These are phyloP conservation scores for Lentinula guzmanii DNA, from an alignment of 768 basidiomycete genomes.

Conservation along the genomic window DNA sequence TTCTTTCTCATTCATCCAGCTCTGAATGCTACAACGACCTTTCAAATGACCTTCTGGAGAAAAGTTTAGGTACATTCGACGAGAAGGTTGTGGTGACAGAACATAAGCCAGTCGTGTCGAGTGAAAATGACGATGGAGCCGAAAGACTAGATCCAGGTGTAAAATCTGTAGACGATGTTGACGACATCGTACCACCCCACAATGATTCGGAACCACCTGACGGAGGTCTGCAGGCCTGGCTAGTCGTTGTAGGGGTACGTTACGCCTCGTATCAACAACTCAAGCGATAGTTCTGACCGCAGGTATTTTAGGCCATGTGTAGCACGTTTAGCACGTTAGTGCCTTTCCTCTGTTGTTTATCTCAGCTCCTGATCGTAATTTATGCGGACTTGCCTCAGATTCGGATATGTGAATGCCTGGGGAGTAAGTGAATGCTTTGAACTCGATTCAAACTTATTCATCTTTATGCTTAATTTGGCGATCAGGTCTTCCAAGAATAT, in stretches of 20 bases:
- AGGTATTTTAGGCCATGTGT: constrained; percentile 32
- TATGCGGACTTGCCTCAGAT: constrained; percentile 20
- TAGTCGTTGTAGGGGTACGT: constrained; percentile 30
- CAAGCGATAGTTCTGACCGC: background rate
- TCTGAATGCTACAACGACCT: background rate
- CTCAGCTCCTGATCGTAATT: background rate
- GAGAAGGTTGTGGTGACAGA: background rate
- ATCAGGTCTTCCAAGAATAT: constrained; percentile 67
- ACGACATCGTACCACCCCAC: background rate
- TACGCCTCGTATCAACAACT: background rate
- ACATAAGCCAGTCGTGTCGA: background rate
- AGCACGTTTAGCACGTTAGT: constrained; percentile 42
- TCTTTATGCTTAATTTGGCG: background rate
- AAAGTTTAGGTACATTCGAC: background rate
- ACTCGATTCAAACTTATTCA: background rate
- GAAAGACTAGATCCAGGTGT: background rate
- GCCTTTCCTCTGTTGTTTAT: background rate
- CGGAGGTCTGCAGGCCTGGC: constrained; percentile 35
- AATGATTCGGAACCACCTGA: constrained; percentile 23
- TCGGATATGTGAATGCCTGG: constrained; percentile 73
- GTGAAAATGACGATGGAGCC: background rate
- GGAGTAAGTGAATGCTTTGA: constrained; percentile 40
- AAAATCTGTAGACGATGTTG: background rate
- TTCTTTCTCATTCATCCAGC: background rate
- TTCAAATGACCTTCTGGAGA: background rate